These are phyloP conservation scores for Miscanthus sacchariflorus DNA, from an alignment of 202 grass and related monocot genomes.

Conservation along the genomic window DNA sequence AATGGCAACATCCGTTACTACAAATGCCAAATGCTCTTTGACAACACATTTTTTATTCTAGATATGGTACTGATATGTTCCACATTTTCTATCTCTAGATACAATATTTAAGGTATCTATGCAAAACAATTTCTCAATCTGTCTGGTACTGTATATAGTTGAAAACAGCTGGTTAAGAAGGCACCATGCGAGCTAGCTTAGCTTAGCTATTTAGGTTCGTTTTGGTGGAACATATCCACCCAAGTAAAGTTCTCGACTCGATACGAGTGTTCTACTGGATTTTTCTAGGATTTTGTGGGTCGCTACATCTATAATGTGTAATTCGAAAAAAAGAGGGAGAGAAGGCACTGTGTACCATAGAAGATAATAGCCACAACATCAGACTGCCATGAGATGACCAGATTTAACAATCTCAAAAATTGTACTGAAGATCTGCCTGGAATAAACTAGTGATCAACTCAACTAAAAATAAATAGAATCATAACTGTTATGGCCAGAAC, in stretches of 20 bases:
- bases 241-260: background rate
- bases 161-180: background rate
- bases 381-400: background rate
- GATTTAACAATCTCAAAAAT: slow-evolving; percentile 10
- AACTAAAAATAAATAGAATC: background rate
- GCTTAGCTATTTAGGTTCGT: background rate
- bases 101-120: slow-evolving; percentile 66
- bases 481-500: background rate
- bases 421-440: background rate
- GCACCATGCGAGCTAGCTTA: background rate
- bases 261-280: background rate
- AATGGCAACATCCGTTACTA: slow-evolving; percentile 31
- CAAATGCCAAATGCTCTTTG: slow-evolving; percentile 42
- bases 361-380: background rate
- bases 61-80: slow-evolving; percentile 60
- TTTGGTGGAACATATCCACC: background rate
- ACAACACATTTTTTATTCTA: slow-evolving; percentile 46
- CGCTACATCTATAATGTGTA: too few species aligned
- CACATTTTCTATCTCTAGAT: slow-evolving; percentile 18
- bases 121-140: slow-evolving; percentile 34
- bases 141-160: background rate
- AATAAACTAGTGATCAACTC: background rate
- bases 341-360: background rate
- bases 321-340: too few species aligned
- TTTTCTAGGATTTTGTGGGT: background rate